A percentile compares a stretch with the other conserved stretches of the same genome.
phyloP scores from a whole-genome alignment of 2,329 filamentous ascomycete genomes.

The Scedosporium boydii region DNA sequence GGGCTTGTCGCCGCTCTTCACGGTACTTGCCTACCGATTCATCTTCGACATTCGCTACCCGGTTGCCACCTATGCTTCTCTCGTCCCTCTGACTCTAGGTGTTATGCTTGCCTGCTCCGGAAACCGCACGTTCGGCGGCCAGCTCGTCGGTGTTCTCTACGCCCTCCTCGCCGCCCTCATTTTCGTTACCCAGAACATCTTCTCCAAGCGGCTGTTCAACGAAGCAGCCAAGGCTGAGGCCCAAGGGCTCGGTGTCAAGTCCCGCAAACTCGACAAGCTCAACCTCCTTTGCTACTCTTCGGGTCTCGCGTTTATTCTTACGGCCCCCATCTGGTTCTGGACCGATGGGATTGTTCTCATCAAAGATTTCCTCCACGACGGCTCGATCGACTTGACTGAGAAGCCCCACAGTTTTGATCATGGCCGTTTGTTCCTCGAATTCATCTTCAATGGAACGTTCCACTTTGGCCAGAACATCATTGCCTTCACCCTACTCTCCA shows the following conservation, averaged over 20 bases:
- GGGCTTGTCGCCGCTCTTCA: slow-evolving; percentile 90
- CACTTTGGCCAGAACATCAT: slow-evolving; percentile 96
- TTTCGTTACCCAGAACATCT: slow-evolving; percentile 97
- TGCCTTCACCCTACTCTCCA: slow-evolving; percentile 82
- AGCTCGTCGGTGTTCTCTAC: slow-evolving; percentile 82
- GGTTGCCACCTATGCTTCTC: slow-evolving; percentile 73
- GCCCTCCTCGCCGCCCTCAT: slow-evolving; percentile 85
- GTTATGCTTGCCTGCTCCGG: slow-evolving; percentile 94
- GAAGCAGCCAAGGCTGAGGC: slow-evolving; percentile 79
- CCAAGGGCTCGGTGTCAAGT: slow-evolving; percentile 50
- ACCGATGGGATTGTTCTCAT: slow-evolving; percentile 74
- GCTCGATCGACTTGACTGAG: slow-evolving; percentile 54
- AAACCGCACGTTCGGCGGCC: slow-evolving; percentile 65
- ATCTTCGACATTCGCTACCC: slow-evolving; percentile 87
- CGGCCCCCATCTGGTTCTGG: slow-evolving; percentile 86
- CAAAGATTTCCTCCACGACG: slow-evolving; percentile 69
- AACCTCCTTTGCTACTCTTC: slow-evolving; percentile 98
- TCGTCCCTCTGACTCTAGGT: slow-evolving; percentile 86
- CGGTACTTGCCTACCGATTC: slow-evolving; percentile 83
- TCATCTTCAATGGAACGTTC: slow-evolving; percentile 92
- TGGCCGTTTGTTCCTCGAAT: slow-evolving; percentile 68
- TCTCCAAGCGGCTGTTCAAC: slow-evolving; percentile 96
- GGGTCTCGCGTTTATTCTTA: slow-evolving; percentile 80
- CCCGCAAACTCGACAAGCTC: slow-evolving; percentile 86
- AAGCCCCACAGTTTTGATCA: slow-evolving; percentile 64